Evolutionary conservation across 306 rosid species (phyloP).

Genomic region (Cucurbita pepo): DNA sequence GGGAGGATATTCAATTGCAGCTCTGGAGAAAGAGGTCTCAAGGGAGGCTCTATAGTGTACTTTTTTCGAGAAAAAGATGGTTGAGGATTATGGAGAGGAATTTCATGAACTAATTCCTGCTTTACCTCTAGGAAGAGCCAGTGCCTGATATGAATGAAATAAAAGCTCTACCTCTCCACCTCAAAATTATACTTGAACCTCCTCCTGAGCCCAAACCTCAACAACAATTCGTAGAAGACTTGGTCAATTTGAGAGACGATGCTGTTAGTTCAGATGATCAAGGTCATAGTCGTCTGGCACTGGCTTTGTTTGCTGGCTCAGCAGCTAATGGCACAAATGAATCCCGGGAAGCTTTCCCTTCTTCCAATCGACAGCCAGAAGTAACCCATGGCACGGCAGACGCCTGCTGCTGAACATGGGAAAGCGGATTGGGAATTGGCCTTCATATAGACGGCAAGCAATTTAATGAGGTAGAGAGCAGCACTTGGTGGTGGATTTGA

Average conservation of each 20-base stretch:
- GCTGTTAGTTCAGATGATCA: conserved; percentile 62
- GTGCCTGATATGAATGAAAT: conserved; percentile 73
- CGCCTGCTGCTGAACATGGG: conserved; percentile 76
- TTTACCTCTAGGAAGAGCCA: conserved; percentile 42
- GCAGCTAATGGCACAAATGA: conserved; percentile 48
- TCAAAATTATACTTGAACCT: conserved; percentile 61
- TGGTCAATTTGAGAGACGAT: too few species aligned
- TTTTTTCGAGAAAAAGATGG: too few species aligned
- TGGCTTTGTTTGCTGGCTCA: conserved; percentile 83
- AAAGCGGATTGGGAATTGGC: conserved; percentile 99
- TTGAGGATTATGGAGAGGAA: too few species aligned
- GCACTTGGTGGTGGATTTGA: conserved; percentile 86
- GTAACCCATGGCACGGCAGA: conserved; percentile 93
- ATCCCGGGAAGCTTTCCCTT: conserved; percentile 90
- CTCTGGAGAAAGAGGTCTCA: too few species aligned
- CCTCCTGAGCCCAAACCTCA: conserved; percentile 30
- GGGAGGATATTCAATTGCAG: too few species aligned
- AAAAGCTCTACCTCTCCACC: conserved; percentile 78
- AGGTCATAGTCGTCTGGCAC: conserved; percentile 51
- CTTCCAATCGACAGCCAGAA: conserved; percentile 55
- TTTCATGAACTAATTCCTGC: too few species aligned
- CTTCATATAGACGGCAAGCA: conserved; percentile 89
- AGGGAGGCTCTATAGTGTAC: too few species aligned
- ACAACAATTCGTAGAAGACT: conserved; percentile 33
- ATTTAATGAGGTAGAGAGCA: conserved; percentile 50